Base-by-base conservation (phyloP, 805 yeast species). In the Saccharomycopsis fodiens region DNA sequence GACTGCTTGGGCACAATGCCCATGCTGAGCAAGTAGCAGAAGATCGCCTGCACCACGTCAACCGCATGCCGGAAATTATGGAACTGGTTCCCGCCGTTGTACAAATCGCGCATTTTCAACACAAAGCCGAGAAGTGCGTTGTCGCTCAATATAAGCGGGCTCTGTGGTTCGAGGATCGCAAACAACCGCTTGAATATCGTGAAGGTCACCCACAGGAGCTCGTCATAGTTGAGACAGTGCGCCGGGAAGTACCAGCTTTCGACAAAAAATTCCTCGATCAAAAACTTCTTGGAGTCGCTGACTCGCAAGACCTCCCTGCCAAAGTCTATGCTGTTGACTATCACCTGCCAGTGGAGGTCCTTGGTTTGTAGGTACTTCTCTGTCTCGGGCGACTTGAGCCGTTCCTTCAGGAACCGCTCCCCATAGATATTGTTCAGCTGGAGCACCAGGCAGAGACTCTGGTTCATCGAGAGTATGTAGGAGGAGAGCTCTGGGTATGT, bases 31-130 rank as follows among this genome's bases (percentile, higher is more conserved):
- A 82, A 66, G 48, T 81, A 77, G 59, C 72, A 81, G 66, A 83
- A 81, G 27, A 91, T 78, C 2, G 95, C 95, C 64, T 93, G 98
- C 58, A 89, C 66, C 6, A 93, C 98, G 64, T 93, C 98, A 15
- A 87, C 84, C 0, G 96, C 97, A 64, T 93, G 98, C 54, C 95
- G 75, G 59, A 89, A 93, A 64, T 91, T 89, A 67, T 93, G 98
- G 68, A 91, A 93, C 15, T 91, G 86, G 60, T 89, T 89, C 8
- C 87, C 85, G 54, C 78, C 76, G 57, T 83, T 80, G 63, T 93
- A 93, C 38, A 86, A 76, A 54, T 84, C 83, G 50, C 96, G 73
- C 6, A 85, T 70, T 54, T 79, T 73, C 53, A 82, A 74, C 19
- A 87, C 62, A 53, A 89, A 72, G 17, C 74, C 70, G 36, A 78